Evolutionary conservation across 1,284 basidiomycete species (phyloP), one percentile per base, ranked within the genome.

Genomic region (Ustilago loliicola): DNA sequence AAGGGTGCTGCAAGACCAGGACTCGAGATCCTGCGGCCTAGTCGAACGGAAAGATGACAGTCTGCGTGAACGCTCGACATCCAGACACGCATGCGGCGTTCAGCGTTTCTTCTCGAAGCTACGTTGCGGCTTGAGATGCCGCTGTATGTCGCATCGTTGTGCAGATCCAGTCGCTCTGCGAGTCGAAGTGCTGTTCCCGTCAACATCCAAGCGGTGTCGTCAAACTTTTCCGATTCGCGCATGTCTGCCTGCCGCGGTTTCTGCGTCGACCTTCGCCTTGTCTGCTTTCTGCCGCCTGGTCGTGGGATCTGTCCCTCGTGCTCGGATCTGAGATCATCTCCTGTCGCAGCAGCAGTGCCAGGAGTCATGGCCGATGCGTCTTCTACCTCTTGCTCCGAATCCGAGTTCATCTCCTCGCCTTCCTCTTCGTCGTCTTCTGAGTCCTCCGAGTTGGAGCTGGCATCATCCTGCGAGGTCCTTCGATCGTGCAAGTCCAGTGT

Each of bases 51-150:
- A 9, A 80, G 57, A 40, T 78, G 76, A n/a, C 76, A 76, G 51
- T 80, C 79, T n/a, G 70, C 66, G 40, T 79, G 79, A 6, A 80
- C 79, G 42, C 72, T 69, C n/a, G 72, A 72, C 72, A 80, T 75
- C 79, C 79, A 80, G 1, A 80, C 72, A 17, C 72, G 72, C 66
- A 80, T 72, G 3, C 79, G 61, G 7, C 79, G 68, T 42, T 80
- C 79, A 0, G 79, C 79, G 27, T 79, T 77, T 32, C 64, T 58
- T 25, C 76, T 53, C 9, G 70, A 76, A 19, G 65, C 72, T 5
- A 40, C 65, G 32, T 74, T 72, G 47, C 62, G 56, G 29, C 75
- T 80, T 57, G 72, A 72, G 61, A 78, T 72, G 4, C 75, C 75
- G 32, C 69, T 68, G 45, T 78, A 78, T 1, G 79, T 71, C 8